phyloP scores from a whole-genome alignment of 257 asterid genomes.

The Craterostigma plantagineum region DNA sequence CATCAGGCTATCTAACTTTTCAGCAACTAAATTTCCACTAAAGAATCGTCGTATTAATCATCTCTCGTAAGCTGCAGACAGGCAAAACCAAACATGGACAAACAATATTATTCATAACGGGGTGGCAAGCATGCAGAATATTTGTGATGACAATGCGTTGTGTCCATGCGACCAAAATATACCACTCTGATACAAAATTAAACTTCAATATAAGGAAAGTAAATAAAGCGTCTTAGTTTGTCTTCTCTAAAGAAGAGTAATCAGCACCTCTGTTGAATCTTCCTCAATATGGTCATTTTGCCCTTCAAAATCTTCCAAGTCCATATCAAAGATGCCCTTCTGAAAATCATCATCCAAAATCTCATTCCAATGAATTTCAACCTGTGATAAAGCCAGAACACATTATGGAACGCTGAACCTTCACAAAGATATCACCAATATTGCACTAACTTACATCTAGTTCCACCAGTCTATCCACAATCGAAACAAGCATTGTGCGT shows the following conservation, averaged over 20 bases:
- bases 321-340: conserved; percentile 76
- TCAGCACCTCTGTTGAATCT: conserved; percentile 37
- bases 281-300: conserved; percentile 25
- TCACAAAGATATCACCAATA: too few species aligned
- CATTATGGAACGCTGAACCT: too few species aligned
- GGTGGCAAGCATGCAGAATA: too few species aligned
- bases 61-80: conserved; percentile 46
- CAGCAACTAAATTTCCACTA: conserved; percentile 39
- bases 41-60: conserved; percentile 29
- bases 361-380: conserved; percentile 67
- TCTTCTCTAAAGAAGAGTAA: too few species aligned
- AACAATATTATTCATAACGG: too few species aligned
- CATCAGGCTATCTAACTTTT: conserved; percentile 65
- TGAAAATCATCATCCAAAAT: conserved; percentile 62
- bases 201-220: neutral
- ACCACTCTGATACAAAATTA: too few species aligned
- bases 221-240: neutral
- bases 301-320: conserved; percentile 66
- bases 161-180: too few species aligned
- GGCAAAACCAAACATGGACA: too few species aligned
- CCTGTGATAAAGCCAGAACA: conserved; percentile 18
- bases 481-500: conserved; percentile 35
- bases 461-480: conserved; percentile 57
- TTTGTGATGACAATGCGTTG: too few species aligned
- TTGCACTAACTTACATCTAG: conserved; percentile 63